Base-by-base conservation (phyloP, 495 filamentous ascomycete genomes). In the Xylaria telfairii region DNA sequence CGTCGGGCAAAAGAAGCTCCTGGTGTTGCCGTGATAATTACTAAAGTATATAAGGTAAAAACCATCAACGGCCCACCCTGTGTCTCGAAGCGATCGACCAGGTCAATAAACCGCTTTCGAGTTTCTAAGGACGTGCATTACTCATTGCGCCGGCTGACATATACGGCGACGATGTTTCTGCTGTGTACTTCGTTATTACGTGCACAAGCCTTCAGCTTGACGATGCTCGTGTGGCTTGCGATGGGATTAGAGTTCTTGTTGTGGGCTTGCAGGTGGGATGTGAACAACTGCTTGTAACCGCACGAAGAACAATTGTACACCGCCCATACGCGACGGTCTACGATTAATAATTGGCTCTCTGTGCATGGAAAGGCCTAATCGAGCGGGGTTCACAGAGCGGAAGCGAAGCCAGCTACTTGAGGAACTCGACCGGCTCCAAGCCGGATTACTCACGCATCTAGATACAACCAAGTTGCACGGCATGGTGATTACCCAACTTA, bases 111-210 rank as follows among this genome's bases (percentile, higher is more conserved):
- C 59, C 32, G 8, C 39, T 32, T 47, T 47, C 13, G 10, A 44
- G 15, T 39, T 21, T 3, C 15, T 32, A 12, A 46, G 41, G 26
- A 64, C 6, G 41, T 15, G 19, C 59, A 46, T 64, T 46, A 64
- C 24, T 47, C 5, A 64, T 64, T 64, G 24, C n/a, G 39, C 61
- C 61, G 61, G 41, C 61, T 64, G 41, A 64, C 61, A 46, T 64
- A 64, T 64, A 47, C 41, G 37, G 42, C 21, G 15, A 47, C 21
- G 41, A 26, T n/a, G 19, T n/a, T 47, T 37, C 41, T 44, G 12
- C 26, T 4, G 10, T 39, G 17, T 41, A 24, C 24, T n/a, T 30
- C 26, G 24, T 5, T 9, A 26, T 12, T 62, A 26, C 59, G 37
- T 42, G n/a, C 4, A 28, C 10, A 26, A n/a, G 5, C 15, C 24